Base-by-base conservation (phyloP, 306 rosid genomes). In the Malus asiatica region DNA sequence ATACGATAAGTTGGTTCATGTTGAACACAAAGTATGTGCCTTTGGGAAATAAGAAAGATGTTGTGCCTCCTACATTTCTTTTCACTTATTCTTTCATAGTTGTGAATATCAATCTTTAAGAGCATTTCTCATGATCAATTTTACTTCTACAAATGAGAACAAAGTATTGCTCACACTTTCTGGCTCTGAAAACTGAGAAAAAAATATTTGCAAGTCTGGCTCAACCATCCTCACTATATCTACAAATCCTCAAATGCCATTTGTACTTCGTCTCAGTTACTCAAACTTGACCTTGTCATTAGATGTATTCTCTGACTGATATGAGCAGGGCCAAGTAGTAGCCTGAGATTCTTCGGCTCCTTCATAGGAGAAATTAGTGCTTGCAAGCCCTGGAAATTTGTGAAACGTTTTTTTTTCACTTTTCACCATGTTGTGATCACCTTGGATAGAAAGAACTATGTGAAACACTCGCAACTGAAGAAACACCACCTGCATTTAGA, bases 371-470 rank as follows among this genome's bases (percentile, higher is more conserved):
- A n/a, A 32, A 10, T 3, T 53, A 59, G 58, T 32, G 38, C 38
- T 35, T 45, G 66, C 40, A 45, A 46, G 71, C 71, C 23, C 52
- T 11, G 32, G 42, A 15, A 20, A 14, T 25, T 60, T 12, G 42
- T 4, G 69, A 29, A 73, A 61, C 42, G 35, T 19, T 52, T 51
- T 18, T 14, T 35, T 59, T 19, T 68, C 79, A 46, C 16, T 35
- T 57, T 18, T 60, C 78, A 44, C 19, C 25, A 5, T 59, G 38
- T 4, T 65, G 58, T 32, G 70, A 59, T 88, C 85, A 92, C 79
- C 99, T 88, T 55, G 97, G 89, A 76, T 86, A 76, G 78, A 94
- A 94, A 60, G 97, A 84, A 77, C 90, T 91, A 55, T 89, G 66
- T 14, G 96, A 79, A 73, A 94, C 58, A 32, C 87, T 87, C 46